These are phyloP conservation scores for Nitzschia sp. DNA, from an alignment of 108 stramenopile genomes.

Conservation along the genomic window DNA sequence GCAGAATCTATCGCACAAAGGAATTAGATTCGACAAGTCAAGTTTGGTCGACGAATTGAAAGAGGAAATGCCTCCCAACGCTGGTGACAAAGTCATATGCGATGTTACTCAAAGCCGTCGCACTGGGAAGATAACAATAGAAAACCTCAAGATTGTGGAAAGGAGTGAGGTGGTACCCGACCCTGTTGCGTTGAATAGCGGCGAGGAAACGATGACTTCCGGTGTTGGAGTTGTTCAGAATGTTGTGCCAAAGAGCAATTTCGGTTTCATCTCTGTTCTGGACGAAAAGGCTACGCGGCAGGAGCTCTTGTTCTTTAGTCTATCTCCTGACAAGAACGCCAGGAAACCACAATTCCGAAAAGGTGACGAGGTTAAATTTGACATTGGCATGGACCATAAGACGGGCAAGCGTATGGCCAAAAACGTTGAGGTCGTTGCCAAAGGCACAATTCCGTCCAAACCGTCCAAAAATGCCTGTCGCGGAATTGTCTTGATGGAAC, in stretches of 20 bases:
- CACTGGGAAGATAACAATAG: conserved; percentile 40
- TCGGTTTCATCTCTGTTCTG: conserved; percentile 78
- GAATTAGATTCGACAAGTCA: conserved; percentile 55
- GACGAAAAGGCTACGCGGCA: conserved; percentile 63
- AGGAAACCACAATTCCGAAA: conserved; percentile 40
- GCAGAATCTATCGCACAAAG: conserved; percentile 33
- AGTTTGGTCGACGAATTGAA: conserved; percentile 47
- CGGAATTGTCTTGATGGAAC: conserved; percentile 77
- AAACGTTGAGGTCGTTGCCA: conserved; percentile 55
- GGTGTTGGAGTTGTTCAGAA: conserved; percentile 73
- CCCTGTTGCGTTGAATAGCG: not conserved
- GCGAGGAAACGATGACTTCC: conserved; percentile 17
- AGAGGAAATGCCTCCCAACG: conserved; percentile 46
- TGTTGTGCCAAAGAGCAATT: conserved; percentile 60
- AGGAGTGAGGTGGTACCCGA: conserved; percentile 18
- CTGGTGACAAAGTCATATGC: conserved; percentile 62
- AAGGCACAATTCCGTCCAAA: conserved; percentile 56
- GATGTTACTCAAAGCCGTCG: conserved; percentile 63
- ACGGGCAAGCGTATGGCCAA: conserved; percentile 69
- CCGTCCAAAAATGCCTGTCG: conserved; percentile 58
- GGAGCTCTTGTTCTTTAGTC: conserved; percentile 71
- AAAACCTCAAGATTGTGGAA: conserved; percentile 63
- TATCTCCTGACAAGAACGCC: conserved; percentile 30
- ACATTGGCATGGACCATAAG: conserved; percentile 49
- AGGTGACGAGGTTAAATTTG: conserved; percentile 79